Conservation (phyloP, 1,284 basidiomycete genomes). For the Boletellus sp. region DNA sequence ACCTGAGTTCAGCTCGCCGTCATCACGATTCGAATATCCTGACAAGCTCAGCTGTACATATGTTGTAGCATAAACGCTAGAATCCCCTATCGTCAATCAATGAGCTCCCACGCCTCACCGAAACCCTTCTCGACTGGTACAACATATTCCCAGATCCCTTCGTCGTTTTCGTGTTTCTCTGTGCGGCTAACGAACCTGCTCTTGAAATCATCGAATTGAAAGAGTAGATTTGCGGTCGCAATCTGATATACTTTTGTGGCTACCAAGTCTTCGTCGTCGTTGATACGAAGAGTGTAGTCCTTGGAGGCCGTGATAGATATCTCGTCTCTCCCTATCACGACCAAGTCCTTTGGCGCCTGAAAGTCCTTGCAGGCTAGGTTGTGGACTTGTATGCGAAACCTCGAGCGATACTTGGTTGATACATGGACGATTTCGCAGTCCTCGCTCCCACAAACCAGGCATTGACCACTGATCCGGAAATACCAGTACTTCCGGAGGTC, state of each 20-base stretch:
- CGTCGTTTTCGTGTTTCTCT: neutral
- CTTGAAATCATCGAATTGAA: neutral
- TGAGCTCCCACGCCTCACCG: neutral
- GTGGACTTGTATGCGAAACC: neutral
- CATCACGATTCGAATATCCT: too few species aligned
- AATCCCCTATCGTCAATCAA: neutral
- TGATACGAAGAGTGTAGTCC: neutral
- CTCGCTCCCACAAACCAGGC: neutral
- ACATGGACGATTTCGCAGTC: neutral
- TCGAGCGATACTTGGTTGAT: neutral
- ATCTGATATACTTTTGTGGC: neutral
- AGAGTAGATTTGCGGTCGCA: neutral
- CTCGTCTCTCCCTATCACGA: neutral
- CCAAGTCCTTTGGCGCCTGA: neutral
- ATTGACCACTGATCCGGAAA: neutral
- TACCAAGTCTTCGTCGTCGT: neutral
- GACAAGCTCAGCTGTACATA: too few species aligned
- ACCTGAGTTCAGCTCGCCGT: too few species aligned
- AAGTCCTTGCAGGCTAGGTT: neutral
- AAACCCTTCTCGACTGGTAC: neutral
- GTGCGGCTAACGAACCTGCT: neutral
- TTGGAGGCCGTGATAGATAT: neutral
- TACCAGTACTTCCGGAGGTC: slow-evolving; percentile 1
- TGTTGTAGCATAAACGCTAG: too few species aligned
- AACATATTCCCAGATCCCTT: neutral